Evolutionary conservation across 2,329 filamentous ascomycete species (phyloP).

Genomic region (Anthostomella pinea): DNA sequence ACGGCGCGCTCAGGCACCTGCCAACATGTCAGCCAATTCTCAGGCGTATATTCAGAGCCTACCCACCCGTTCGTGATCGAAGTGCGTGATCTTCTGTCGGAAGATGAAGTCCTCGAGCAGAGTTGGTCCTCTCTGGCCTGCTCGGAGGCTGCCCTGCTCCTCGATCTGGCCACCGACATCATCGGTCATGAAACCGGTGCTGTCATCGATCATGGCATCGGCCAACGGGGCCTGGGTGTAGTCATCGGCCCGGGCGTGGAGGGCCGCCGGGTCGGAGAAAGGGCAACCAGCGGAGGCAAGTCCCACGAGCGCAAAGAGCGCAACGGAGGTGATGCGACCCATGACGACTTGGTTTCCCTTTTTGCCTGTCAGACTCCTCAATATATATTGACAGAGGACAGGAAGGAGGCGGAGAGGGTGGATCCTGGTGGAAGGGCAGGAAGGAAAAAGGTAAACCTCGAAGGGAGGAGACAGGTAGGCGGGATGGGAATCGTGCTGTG

Average conservation of each 20-base stretch:
- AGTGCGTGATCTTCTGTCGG: constrained; percentile 58
- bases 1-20: constrained; percentile 32
- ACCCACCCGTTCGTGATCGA: constrained; percentile 57
- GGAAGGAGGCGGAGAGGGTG: constrained; percentile 1
- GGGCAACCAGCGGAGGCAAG: constrained; percentile 32
- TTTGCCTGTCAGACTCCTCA: no score
- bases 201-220: constrained; percentile 49
- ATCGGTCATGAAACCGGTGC: constrained; percentile 55
- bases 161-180: constrained; percentile 67
- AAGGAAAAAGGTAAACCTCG: constrained; percentile 2
- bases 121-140: constrained; percentile 60
- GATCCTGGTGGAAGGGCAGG: background rate
- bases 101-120: constrained; percentile 62
- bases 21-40: constrained; percentile 16
- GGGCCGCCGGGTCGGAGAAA: constrained; percentile 30
- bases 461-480: constrained; percentile 5
- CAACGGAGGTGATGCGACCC: constrained; percentile 20
- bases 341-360: constrained; percentile 18
- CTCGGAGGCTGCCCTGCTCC: constrained; percentile 64
- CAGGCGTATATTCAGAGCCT: background rate
- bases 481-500: constrained; percentile 8
- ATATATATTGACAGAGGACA: constrained; percentile 1
- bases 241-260: constrained; percentile 24
- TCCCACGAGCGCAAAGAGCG: constrained; percentile 25
- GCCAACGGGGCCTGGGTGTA: constrained; percentile 23